Percentiles rank a stretch among this genome's conserved stretches.
Conservation (phyloP, 140 eudicot species). For the Stevia rebaudiana region DNA sequence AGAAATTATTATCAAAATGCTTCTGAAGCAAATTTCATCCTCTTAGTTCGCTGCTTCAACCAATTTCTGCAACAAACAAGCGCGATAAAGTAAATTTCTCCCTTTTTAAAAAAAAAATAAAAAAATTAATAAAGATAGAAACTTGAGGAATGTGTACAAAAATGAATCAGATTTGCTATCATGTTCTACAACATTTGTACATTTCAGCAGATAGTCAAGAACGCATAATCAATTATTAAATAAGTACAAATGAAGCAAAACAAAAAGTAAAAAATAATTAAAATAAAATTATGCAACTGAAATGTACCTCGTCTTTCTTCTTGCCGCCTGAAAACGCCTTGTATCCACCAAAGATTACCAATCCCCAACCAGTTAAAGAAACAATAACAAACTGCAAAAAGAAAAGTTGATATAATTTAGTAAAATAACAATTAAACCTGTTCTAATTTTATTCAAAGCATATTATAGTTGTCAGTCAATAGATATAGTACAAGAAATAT, state of each 20-base stretch:
- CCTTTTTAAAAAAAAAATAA: background rate
- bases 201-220: constrained; percentile 6
- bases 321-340: constrained; percentile 48
- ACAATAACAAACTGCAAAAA: constrained; percentile 48
- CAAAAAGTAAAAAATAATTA: too few relatives aligned
- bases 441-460: background rate
- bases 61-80: constrained; percentile 37
- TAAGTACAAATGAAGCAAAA: background rate
- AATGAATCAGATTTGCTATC: background rate
- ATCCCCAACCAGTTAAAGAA: constrained; percentile 58
- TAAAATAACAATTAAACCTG: background rate
- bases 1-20: constrained; percentile 22
- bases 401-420: background rate
- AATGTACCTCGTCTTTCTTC: constrained; percentile 36
- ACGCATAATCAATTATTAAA: background rate
- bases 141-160: background rate
- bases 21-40: constrained; percentile 11
- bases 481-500: background rate
- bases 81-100: background rate
- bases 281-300: background rate
- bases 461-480: background rate
- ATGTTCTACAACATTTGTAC: background rate
- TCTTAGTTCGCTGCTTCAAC: constrained; percentile 42
- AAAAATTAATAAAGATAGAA: background rate
- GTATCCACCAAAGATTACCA: constrained; percentile 42